Evolutionary conservation across 331 rosid genomes (phyloP), one percentile per base, ranked within the genome.

Genomic region (Pyracantha coccinea): DNA sequence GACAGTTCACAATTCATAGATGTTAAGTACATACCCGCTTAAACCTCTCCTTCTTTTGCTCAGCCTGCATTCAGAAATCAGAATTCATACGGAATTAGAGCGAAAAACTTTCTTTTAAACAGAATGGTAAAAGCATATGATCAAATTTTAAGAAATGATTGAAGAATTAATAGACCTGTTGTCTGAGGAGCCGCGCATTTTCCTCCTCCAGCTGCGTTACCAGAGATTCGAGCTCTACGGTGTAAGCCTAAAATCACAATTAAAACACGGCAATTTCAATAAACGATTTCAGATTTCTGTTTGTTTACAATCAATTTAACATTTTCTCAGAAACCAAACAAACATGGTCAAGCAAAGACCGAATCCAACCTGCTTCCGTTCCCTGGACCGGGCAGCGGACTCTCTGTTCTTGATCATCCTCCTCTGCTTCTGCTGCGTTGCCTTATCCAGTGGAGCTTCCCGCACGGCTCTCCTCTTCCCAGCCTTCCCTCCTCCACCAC

Each of bases 361-460:
- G n/a, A 27, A 31, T 8, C 6, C 4, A 21, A 91, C 99, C 95
- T 94, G 96, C 69, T 94, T 94, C 77, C 97, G 96, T 78, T 90
- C 99, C 60, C 99, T 88, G 57, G 99, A 94, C 90, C 97, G 82
- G 3, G 99, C 99, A 0, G 97, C 99, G 10, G 97, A 94, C 69
- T 94, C 99, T 83, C 47, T 41, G 47, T 41, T 41, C 47, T 41
- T 41, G 47, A 41, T 41, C 47, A 41, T 41, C 47, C 47, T 83
- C 75, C 78, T 85, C 88, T 92, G 97, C 71, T 85, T 94, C 79
- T 88, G 91, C 79, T 88, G 92, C 28, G 99, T 86, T 35, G 97
- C 97, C 78, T 89, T 90, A 54, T 92, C 99, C 2, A 89, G 74
- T 5, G 85, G 81, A 0, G 87, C 82, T 25, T 87, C 93, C 69